Conservation (phyloP, 257 asterid species). For the Solanum habrochaites region DNA sequence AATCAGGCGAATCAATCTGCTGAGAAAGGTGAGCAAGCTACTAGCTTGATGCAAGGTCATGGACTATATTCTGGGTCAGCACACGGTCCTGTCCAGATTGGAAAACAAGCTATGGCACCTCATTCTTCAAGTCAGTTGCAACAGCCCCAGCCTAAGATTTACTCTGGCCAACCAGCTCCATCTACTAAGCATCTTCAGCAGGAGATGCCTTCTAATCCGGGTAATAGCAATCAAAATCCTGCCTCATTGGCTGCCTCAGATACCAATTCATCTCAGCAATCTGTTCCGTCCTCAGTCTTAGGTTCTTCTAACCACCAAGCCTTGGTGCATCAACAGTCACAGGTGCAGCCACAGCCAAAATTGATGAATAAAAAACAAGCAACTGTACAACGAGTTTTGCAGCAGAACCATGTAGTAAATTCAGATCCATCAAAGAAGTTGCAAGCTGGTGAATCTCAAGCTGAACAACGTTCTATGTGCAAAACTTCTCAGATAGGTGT, state of each 20-base stretch:
- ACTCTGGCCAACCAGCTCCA: slow-evolving; percentile 37
- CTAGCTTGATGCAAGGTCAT: slow-evolving; percentile 37
- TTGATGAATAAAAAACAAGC: slow-evolving; percentile 36
- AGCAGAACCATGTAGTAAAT: slow-evolving; percentile 32
- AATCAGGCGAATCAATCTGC: slow-evolving; percentile 31
- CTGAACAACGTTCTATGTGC: slow-evolving; percentile 35
- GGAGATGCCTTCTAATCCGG: slow-evolving; percentile 28
- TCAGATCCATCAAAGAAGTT: slow-evolving; percentile 26
- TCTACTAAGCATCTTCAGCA: slow-evolving; percentile 39
- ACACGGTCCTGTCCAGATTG: slow-evolving; percentile 24
- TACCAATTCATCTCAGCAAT: slow-evolving; percentile 32
- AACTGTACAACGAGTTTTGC: slow-evolving; percentile 33
- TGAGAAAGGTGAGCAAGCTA: slow-evolving; percentile 40
- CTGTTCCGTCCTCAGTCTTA: slow-evolving; percentile 27
- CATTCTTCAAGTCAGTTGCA: slow-evolving; percentile 43
- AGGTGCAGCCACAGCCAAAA: slow-evolving; percentile 41
- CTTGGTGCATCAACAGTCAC: slow-evolving; percentile 1
- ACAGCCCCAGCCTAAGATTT: slow-evolving; percentile 44
- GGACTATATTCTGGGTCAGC: slow-evolving; percentile 33
- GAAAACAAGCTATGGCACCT: slow-evolving; percentile 34
- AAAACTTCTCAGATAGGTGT: slow-evolving; percentile 32
- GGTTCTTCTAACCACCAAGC: slow-evolving; percentile 38
- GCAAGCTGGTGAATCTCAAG: slow-evolving; percentile 35
- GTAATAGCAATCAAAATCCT: slow-evolving; percentile 35
- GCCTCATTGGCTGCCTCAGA: slow-evolving; percentile 31